Evolutionary conservation across 176 grass and related monocot species (phyloP).

Genomic region (Oryza meyeriana): DNA sequence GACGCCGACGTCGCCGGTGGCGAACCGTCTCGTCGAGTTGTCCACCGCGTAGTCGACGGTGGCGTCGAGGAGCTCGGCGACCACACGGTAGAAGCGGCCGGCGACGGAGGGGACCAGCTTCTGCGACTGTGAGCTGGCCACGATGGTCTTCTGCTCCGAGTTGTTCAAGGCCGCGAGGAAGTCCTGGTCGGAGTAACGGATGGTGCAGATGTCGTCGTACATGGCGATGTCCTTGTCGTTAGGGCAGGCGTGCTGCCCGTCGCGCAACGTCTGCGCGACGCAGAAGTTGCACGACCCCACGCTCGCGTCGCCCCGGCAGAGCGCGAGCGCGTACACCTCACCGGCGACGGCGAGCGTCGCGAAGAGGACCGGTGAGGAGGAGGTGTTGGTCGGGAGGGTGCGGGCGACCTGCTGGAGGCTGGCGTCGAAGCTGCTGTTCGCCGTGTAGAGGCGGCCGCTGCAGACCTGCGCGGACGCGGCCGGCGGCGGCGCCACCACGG

Average conservation of each 20-base stretch:
- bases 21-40: constrained; percentile 19
- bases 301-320: constrained; percentile 41
- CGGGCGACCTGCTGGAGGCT: neutral
- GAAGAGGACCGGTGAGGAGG: constrained; percentile 10
- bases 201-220: constrained; percentile 28
- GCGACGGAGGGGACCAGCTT: neutral
- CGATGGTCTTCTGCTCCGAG: neutral
- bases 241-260: neutral
- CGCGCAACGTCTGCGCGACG: neutral
- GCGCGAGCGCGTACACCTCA: constrained; percentile 24
- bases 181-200: constrained; percentile 31
- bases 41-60: constrained; percentile 23
- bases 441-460: constrained; percentile 9
- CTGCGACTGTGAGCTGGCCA: constrained; percentile 18
- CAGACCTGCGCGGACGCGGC: neutral
- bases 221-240: neutral
- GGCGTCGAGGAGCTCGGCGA: constrained; percentile 19
- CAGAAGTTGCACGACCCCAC: neutral
- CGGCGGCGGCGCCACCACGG: neutral
- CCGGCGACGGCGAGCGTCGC: neutral
- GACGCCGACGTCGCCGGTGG: constrained; percentile 15
- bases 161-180: constrained; percentile 14
- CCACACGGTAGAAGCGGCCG: neutral
- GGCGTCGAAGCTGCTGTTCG: constrained; percentile 22
- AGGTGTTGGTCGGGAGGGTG: neutral